Percentiles rank a stretch among this genome's conserved stretches.
Evolutionary conservation across 2,329 filamentous ascomycete species (phyloP).

Genomic region (Diplocarpon rosae): DNA sequence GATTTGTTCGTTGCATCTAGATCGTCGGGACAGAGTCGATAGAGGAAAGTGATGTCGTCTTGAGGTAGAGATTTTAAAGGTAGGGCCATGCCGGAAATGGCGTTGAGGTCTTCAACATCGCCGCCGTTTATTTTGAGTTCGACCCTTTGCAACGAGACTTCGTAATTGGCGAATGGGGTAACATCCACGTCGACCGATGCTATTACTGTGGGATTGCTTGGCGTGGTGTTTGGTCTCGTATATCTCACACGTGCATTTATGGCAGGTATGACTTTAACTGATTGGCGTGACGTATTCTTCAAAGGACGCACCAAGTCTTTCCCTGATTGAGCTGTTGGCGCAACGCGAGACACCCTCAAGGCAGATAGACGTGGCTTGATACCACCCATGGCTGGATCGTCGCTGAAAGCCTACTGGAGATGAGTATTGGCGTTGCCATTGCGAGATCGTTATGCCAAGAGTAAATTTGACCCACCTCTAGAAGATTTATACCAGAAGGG

Average conservation of each 20-base stretch:
- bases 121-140: constrained; percentile 46
- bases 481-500: constrained; percentile 63
- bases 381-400: constrained; percentile 47
- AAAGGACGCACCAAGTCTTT: constrained; percentile 53
- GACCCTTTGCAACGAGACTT: constrained; percentile 50
- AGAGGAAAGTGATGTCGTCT: constrained; percentile 67
- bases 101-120: constrained; percentile 45
- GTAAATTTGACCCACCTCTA: constrained; percentile 35
- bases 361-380: constrained; percentile 61
- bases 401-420: constrained; percentile 41
- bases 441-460: not conserved
- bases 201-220: constrained; percentile 47
- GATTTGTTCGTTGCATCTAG: constrained; percentile 31
- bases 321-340: constrained; percentile 49
- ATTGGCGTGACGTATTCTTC: constrained; percentile 49
- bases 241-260: constrained; percentile 65
- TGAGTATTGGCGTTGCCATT: not conserved
- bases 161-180: constrained; percentile 57
- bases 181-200: constrained; percentile 66
- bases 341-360: constrained; percentile 61
- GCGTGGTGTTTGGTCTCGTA: constrained; percentile 49
- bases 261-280: constrained; percentile 54
- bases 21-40: constrained; percentile 45
- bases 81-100: constrained; percentile 36
- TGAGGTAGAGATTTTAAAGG: constrained; percentile 55